Evolutionary conservation across 495 filamentous ascomycete genomes (phyloP).

Genomic region (Sabuloglossum arenarium): DNA sequence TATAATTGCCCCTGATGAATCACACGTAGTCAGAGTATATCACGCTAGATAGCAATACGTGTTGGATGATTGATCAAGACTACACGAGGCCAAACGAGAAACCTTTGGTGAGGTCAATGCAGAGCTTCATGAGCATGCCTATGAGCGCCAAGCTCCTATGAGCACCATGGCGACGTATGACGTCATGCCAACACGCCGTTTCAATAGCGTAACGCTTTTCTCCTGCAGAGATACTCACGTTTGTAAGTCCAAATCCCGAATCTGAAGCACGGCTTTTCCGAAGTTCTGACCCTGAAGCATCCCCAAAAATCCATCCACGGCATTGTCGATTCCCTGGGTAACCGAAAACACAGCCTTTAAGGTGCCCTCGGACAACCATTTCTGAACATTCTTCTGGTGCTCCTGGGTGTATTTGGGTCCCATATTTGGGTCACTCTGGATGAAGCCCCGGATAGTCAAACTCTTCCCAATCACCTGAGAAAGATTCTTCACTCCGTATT

Average conservation of each 20-base stretch:
- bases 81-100: too few relatives aligned
- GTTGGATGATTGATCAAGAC: too few relatives aligned
- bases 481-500: conserved; percentile 52
- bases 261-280: conserved; percentile 75
- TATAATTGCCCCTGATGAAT: too few relatives aligned
- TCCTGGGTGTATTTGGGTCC: conserved; percentile 49
- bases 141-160: too few relatives aligned
- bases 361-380: conserved; percentile 70
- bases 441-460: conserved; percentile 53
- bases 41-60: too few relatives aligned
- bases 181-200: too few relatives aligned
- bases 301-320: conserved; percentile 60
- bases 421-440: conserved; percentile 44
- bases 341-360: conserved; percentile 52
- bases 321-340: conserved; percentile 68
- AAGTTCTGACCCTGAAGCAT: conserved; percentile 78
- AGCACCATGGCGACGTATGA: too few relatives aligned
- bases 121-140: too few relatives aligned
- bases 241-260: conserved; percentile 27
- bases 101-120: too few relatives aligned
- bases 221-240: too few relatives aligned
- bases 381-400: conserved; percentile 58
- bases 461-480: conserved; percentile 32
- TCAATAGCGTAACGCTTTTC: too few relatives aligned
- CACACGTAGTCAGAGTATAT: too few relatives aligned